Base-by-base conservation (phyloP, 2,329 filamentous ascomycete species). In the Sclerotinia sclerotiorum region DNA sequence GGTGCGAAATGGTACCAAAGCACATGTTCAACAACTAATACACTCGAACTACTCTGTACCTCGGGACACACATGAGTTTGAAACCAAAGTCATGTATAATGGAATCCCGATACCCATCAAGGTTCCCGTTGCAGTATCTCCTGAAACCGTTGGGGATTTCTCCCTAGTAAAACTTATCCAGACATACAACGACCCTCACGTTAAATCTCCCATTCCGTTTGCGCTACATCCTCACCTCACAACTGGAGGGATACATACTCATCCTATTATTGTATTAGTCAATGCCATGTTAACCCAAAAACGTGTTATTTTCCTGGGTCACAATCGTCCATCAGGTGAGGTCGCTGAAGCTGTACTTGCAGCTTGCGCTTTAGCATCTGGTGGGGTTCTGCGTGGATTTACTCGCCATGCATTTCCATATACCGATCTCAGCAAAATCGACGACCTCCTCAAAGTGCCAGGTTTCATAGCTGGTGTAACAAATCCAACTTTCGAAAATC, bases 401-500 rank as follows among this genome's bases (percentile, higher is more conserved):
- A 97, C 94, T 11, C 87, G 95, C 24, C 93, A 98, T 80, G 95
- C 95, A 0, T 99, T 99, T 77, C 95, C 95, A 2, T 99, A 99
- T 77, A 99, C 95, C 0, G 95, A 99, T 81, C 84, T 99, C 55
- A 97, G 93, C 72, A 99, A 99, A 80, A 94, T 99, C 69, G 95
- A 99, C 73, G 95, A 98, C 77, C 85, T 99, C 15, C 85, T 99
- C 60, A 94, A 96, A 75, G 95, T 99, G 0, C 94, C 95, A 8
- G 95, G 95, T 2, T 99, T 99, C 79, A 97, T 99, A 74, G 95
- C 95, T 3, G 95, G 95, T 68, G 95, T 99, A 52, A 99, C 94
- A 1, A 99, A 99, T 77, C 95, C 95, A 7, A 94, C 93, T 0
- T 99, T 99, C 78, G 93, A 94, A 70, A 88, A 93, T 76, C 94